Conservation (phyloP, 164 flowering plant species). For the Cinnamomum chago region DNA sequence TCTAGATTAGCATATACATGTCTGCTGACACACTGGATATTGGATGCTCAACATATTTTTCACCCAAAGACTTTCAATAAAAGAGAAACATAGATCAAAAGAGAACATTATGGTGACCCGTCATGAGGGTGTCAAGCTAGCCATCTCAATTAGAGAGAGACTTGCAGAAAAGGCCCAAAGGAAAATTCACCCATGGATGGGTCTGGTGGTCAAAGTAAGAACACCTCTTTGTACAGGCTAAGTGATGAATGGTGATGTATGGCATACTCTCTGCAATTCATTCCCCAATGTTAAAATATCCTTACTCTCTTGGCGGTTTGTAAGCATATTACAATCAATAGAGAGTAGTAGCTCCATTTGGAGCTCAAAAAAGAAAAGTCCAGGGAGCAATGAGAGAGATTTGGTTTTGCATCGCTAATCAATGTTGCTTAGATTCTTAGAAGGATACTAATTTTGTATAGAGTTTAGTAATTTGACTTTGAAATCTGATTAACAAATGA, state of each 20-base stretch:
- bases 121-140: neutral
- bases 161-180: neutral
- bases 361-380: neutral
- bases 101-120: neutral
- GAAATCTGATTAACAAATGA: neutral
- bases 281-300: conserved; percentile 6
- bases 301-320: neutral
- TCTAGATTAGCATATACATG: too few relatives aligned
- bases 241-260: neutral
- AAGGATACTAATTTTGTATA: neutral
- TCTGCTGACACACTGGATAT: too few relatives aligned
- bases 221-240: neutral
- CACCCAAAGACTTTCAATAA: too few relatives aligned
- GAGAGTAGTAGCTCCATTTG: neutral
- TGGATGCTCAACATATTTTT: too few relatives aligned
- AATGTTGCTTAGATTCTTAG: neutral
- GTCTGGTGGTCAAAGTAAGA: neutral
- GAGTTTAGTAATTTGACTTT: conserved; percentile 1
- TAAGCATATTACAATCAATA: neutral
- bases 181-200: neutral
- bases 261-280: neutral
- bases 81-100: too few relatives aligned
- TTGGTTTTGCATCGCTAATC: conserved; percentile 5
- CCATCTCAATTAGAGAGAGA: neutral
- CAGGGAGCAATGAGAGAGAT: neutral